Evolutionary conservation across 768 basidiomycete species (phyloP).

Genomic region (Serendipita vermifera): DNA sequence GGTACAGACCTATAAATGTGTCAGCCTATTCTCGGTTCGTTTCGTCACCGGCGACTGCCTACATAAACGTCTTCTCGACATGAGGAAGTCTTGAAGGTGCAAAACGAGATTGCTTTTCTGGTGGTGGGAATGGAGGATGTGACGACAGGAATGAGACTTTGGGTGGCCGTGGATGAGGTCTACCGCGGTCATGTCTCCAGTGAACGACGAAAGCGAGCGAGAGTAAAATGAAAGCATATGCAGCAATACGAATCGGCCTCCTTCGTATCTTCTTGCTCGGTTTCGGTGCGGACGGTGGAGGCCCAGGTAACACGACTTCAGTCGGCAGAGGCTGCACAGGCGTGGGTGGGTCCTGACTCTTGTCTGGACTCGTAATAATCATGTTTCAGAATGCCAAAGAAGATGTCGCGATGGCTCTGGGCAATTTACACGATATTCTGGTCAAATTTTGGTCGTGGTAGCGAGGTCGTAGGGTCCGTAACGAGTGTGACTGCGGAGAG

Average conservation of each 20-base stretch:
- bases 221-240: background rate
- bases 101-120: background rate
- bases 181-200: too few species aligned
- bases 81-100: background rate
- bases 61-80: background rate
- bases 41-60: too few species aligned
- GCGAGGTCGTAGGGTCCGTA: background rate
- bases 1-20: conserved; percentile 3
- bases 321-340: too few species aligned
- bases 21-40: background rate
- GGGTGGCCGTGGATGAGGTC: background rate
- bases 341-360: conserved; percentile 2
- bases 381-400: background rate
- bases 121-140: too few species aligned
- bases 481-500: too few species aligned
- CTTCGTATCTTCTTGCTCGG: background rate
- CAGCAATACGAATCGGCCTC: background rate
- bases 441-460: background rate
- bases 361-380: conserved; percentile 7
- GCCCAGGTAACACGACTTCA: conserved; percentile 6
- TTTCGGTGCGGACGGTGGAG: conserved; percentile 1
- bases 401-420: background rate
- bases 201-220: conserved; percentile 4
- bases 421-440: background rate
- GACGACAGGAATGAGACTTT: background rate